Evolutionary conservation across 306 rosid genomes (phyloP).

Genomic region (Begonia peltatifolia): DNA sequence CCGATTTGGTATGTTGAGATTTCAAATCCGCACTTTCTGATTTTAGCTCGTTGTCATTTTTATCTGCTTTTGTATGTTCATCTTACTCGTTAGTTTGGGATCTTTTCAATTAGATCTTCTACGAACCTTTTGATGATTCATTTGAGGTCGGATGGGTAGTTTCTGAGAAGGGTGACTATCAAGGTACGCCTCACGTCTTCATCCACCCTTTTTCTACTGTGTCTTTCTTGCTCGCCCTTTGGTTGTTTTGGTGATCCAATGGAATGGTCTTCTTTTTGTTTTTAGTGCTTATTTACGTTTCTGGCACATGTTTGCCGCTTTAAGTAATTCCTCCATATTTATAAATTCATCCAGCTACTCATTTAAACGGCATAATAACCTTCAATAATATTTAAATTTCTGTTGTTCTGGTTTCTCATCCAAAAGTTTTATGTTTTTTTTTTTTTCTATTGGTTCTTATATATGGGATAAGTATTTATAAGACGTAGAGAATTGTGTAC

Average conservation of each 20-base stretch:
- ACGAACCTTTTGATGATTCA: constrained; percentile 70
- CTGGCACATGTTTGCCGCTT: background rate
- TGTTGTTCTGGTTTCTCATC: too few relatives aligned
- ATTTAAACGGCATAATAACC: too few relatives aligned
- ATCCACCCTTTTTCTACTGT: background rate
- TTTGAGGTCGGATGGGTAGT: constrained; percentile 72
- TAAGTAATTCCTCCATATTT: too few relatives aligned
- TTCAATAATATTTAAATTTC: too few relatives aligned
- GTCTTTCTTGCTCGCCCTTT: background rate
- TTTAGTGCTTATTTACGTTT: background rate
- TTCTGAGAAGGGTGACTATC: constrained; percentile 55
- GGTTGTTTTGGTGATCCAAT: too few relatives aligned
- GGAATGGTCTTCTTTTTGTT: too few relatives aligned
- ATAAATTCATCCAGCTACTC: too few relatives aligned
- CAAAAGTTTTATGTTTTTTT: too few relatives aligned
- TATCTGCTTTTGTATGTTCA: background rate
- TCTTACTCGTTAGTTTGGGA: background rate
- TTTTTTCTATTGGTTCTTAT: too few relatives aligned
- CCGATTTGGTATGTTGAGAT: constrained; percentile 26
- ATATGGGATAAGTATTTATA: too few relatives aligned
- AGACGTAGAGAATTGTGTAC: too few relatives aligned
- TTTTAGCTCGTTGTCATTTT: background rate
- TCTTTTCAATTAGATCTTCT: constrained; percentile 35
- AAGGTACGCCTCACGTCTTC: constrained; percentile 20
- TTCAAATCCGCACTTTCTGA: background rate